Conservation (phyloP, 1,284 basidiomycete species). For the Ceratobasidium sp. region DNA sequence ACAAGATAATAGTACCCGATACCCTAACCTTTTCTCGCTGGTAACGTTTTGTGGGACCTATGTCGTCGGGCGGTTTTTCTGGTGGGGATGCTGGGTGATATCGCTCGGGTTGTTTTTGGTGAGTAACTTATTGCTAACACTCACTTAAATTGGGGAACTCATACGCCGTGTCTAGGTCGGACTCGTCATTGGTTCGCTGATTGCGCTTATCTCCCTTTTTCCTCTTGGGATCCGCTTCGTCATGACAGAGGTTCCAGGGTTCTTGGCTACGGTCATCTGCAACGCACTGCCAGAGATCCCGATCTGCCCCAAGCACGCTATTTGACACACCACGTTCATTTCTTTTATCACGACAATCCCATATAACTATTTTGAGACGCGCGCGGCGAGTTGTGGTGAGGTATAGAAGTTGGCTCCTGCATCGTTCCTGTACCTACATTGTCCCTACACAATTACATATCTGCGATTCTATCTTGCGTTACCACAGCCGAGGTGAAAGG, state of each 20-base stretch:
- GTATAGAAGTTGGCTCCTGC: too few relatives aligned
- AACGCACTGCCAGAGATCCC: neutral
- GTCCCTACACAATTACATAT: too few relatives aligned
- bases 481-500: too few relatives aligned
- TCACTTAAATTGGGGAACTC: too few relatives aligned
- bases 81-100: neutral
- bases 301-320: neutral
- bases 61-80: neutral
- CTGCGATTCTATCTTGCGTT: too few relatives aligned
- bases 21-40: neutral
- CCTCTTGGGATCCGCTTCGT: neutral
- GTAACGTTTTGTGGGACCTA: neutral
- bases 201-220: neutral
- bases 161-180: neutral
- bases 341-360: too few relatives aligned
- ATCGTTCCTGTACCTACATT: too few relatives aligned
- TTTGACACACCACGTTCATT: too few relatives aligned
- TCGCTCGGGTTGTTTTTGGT: neutral
- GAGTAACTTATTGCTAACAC: too few relatives aligned
- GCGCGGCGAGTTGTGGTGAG: too few relatives aligned
- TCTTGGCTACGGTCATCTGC: neutral
- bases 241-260: neutral
- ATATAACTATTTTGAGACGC: too few relatives aligned
- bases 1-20: neutral
- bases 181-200: neutral